Evolutionary conservation across 2,329 filamentous ascomycete species (phyloP).

Genomic region (Aspergillus piperis): DNA sequence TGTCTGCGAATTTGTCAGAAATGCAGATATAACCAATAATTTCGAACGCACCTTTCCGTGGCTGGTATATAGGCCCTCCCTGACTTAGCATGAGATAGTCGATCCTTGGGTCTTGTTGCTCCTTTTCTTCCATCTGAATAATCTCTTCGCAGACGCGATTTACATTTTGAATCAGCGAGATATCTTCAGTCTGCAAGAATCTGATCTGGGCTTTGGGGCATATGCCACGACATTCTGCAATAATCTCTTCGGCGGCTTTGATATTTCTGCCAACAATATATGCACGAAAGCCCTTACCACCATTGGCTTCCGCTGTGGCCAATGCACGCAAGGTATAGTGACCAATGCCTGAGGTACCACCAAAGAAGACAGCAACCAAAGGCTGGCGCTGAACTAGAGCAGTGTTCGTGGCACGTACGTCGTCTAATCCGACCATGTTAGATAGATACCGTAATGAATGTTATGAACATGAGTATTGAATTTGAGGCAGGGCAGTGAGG

Average conservation of each 20-base stretch:
- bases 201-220: neutral
- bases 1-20: neutral
- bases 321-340: conserved; percentile 10
- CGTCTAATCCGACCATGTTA: conserved; percentile 1
- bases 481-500: neutral
- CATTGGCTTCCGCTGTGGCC: neutral
- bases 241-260: conserved; percentile 6
- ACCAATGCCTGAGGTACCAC: conserved; percentile 11
- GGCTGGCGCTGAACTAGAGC: conserved; percentile 2
- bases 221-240: conserved; percentile 4
- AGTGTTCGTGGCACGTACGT: neutral
- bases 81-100: conserved; percentile 12
- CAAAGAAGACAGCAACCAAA: conserved; percentile 12
- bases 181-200: neutral
- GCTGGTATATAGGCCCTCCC: neutral
- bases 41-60: conserved; percentile 1
- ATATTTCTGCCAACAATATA: conserved; percentile 10
- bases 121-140: neutral
- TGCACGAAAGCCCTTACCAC: conserved; percentile 7
- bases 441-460: neutral
- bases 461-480: neutral
- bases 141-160: conserved; percentile 1
- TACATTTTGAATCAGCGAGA: neutral
- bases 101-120: neutral
- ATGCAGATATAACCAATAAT: neutral